Evolutionary conservation across 495 filamentous ascomycete species (phyloP).

Genomic region (Aspergillus panamensis): DNA sequence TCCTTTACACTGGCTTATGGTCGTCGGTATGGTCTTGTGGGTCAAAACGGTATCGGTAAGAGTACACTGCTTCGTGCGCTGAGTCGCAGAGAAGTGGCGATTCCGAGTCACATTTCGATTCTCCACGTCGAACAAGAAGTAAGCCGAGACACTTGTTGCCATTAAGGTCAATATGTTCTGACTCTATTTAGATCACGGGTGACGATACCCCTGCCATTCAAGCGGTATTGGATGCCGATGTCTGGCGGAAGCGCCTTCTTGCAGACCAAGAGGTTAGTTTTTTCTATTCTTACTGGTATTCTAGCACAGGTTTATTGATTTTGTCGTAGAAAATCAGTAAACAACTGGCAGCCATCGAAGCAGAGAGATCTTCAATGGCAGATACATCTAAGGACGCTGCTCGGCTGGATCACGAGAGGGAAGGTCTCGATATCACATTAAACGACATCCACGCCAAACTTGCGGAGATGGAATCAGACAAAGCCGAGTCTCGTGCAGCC

Average conservation of each 20-base stretch:
- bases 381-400: constrained; percentile 84
- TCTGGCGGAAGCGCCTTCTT: constrained; percentile 95
- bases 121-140: constrained; percentile 98
- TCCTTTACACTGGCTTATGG: constrained; percentile 88
- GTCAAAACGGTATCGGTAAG: constrained; percentile 99
- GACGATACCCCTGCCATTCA: constrained; percentile 95
- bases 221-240: constrained; percentile 95
- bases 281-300: constrained; percentile 7
- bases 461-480: constrained; percentile 98
- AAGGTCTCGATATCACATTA: constrained; percentile 83
- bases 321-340: constrained; percentile 69
- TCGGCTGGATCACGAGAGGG: constrained; percentile 77
- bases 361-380: constrained; percentile 72
- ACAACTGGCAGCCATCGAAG: constrained; percentile 74
- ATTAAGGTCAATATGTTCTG: constrained; percentile 12
- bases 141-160: constrained; percentile 11
- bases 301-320: constrained; percentile 11
- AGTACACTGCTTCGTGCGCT: constrained; percentile 88
- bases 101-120: constrained; percentile 97
- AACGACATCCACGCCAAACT: constrained; percentile 90
- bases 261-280: constrained; percentile 75
- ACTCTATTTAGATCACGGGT: constrained; percentile 66
- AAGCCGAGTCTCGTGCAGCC: constrained; percentile 90
- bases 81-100: constrained; percentile 87
- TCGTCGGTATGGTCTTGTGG: constrained; percentile 92